phyloP scores from a whole-genome alignment of 768 basidiomycete species.

The Rhodotorula babjevae region DNA sequence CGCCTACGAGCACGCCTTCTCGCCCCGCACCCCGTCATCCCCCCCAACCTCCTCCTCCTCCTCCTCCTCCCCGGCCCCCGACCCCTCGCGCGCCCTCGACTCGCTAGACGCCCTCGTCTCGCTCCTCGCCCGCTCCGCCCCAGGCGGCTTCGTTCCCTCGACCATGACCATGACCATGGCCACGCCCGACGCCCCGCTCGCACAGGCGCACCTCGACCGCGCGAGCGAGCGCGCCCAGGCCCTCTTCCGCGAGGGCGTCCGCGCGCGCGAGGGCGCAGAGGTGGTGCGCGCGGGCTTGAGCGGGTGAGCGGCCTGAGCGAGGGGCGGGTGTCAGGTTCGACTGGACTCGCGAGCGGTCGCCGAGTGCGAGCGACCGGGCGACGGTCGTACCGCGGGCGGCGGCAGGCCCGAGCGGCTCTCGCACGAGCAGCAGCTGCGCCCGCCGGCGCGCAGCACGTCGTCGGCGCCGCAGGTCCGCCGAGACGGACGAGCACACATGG shows the following conservation, averaged over 20 bases:
- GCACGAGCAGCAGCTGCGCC: too few species aligned
- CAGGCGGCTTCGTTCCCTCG: constrained; percentile 16
- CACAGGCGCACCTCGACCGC: background rate
- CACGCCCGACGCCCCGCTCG: background rate
- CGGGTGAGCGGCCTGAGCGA: background rate
- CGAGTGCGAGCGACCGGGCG: too few species aligned
- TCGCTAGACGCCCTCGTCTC: constrained; percentile 5
- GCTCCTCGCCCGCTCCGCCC: constrained; percentile 10
- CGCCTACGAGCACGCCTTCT: background rate
- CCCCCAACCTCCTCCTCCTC: background rate
- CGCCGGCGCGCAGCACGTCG: too few species aligned
- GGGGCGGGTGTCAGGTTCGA: background rate
- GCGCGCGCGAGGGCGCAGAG: background rate
- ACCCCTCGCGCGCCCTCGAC: background rate
- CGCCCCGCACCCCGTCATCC: background rate
- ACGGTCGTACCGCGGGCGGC: too few species aligned
- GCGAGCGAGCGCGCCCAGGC: background rate
- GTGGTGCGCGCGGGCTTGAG: background rate
- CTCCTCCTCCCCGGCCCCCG: background rate
- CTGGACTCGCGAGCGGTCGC: too few species aligned
- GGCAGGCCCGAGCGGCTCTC: too few species aligned
- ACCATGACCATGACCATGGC: too few species aligned
- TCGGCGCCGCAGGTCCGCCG: too few species aligned
- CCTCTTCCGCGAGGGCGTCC: background rate
- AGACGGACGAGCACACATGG: too few species aligned